Evolutionary conservation across 768 basidiomycete species (phyloP), one percentile per base, ranked within the genome.

Genomic region (Boletales sp.): DNA sequence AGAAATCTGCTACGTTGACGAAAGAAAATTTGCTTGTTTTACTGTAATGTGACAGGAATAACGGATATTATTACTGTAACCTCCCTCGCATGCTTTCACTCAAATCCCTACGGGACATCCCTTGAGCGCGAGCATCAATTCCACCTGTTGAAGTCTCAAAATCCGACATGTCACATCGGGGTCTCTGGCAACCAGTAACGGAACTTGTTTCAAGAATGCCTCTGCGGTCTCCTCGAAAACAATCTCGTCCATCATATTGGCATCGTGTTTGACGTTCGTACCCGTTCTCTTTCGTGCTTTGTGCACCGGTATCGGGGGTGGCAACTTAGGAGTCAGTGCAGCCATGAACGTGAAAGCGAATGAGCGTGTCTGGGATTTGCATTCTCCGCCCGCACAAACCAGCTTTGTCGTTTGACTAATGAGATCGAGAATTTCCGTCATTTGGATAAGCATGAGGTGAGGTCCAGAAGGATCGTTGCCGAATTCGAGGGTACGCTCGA

Each of bases 401-500:
- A 48, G 0, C 32, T 40, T 40, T 2, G 50, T 52, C 31, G 44
- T 46, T 1, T 40, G 44, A 11, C 59, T 52, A 13, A 55, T 30
- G 17, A 61, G 50, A 0, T 27, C 40, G n/a, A 60, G 45, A 2
- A 61, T 24, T 7, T 42, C 35, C 1, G 36, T 50, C 7, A 58
- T 31, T 7, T 58, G 44, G 3, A 31, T 35, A 9, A 58, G 48
- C 0, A 50, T 41, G 11, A 48, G 46, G 9, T 27, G 29, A 6
- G 29, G 18, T n/a, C 14, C 11, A 4, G 41, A 38, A 4, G 31
- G 17, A 2, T 30, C 15, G 2, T 35, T 39, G 0, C 44, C 36
- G 3, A 60, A 59, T n/a, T 11, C 11, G 2, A 53, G 38, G 15
- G 52, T 52, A 0, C 59, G 58, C 44, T 61, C 58, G 4, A 54